These are phyloP conservation scores for Aspergillus haitiensis DNA, from an alignment of 495 filamentous ascomycete species.

Conservation along the genomic window DNA sequence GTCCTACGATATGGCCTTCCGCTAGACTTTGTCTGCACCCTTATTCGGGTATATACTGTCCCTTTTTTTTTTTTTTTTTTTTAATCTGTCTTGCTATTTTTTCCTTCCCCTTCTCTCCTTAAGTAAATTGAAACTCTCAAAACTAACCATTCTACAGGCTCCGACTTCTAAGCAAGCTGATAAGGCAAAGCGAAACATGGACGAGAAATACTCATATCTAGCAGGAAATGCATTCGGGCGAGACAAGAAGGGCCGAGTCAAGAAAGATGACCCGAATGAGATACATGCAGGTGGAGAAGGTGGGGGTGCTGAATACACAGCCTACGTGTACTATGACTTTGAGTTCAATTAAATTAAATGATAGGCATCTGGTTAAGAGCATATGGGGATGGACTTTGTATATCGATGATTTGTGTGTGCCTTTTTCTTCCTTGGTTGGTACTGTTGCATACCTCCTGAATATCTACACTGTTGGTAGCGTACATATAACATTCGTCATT, in stretches of 20 bases:
- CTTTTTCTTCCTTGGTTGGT: not conserved
- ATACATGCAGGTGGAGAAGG: constrained; percentile 66
- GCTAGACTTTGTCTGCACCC: constrained; percentile 77
- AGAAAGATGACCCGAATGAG: constrained; percentile 84
- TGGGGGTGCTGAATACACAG: constrained; percentile 79
- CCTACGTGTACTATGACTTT: constrained; percentile 97
- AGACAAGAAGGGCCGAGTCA: constrained; percentile 89
- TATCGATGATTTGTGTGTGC: not conserved
- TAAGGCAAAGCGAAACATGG: constrained; percentile 77
- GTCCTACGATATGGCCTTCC: constrained; percentile 92
- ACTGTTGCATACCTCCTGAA: not conserved
- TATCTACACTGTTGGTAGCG: constrained; percentile 10
- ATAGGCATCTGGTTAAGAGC: constrained; percentile 1
- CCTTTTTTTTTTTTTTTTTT: not conserved
- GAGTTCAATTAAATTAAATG: constrained; percentile 56
- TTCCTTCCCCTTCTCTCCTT: constrained; percentile 1
- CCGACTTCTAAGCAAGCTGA: constrained; percentile 71
- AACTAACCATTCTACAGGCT: constrained; percentile 55
- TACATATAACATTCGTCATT: constrained; percentile 6
- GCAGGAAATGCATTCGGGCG: constrained; percentile 92
- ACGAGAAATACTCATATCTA: constrained; percentile 84
- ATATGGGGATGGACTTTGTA: not conserved
- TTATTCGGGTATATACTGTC: constrained; percentile 69
- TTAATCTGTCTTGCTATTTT: not conserved
- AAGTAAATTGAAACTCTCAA: not conserved